A percentile compares a stretch with the other conserved stretches of the same genome.
Conservation (phyloP, 2,329 filamentous ascomycete species). For the Fonsecaea multimorphosa region DNA sequence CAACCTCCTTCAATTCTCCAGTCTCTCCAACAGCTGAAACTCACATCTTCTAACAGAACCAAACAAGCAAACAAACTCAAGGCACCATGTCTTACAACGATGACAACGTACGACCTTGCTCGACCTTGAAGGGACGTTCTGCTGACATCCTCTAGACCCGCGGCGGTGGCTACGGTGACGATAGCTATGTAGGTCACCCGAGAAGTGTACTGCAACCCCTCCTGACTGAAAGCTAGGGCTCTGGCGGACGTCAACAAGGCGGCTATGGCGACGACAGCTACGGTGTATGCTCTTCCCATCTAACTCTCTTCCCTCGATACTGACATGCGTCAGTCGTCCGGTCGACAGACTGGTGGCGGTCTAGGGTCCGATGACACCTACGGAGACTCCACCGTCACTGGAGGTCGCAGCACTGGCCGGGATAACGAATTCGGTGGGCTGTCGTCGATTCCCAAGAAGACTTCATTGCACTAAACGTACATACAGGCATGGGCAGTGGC, state of each 20-base stretch:
- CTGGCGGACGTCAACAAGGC: conserved; percentile 22
- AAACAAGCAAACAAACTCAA: conserved; percentile 1
- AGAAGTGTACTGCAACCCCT: neutral
- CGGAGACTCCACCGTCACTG: conserved; percentile 23
- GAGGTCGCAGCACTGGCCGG: conserved; percentile 16
- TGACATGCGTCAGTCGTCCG: conserved; percentile 1
- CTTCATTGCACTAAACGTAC: neutral
- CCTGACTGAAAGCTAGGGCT: conserved; percentile 18
- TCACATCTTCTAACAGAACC: neutral
- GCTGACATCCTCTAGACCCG: conserved; percentile 25
- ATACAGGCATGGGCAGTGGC: conserved; percentile 12
- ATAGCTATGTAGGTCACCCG: conserved; percentile 27
- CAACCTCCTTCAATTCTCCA: neutral
- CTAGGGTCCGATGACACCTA: conserved; percentile 35
- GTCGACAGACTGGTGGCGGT: conserved; percentile 31
- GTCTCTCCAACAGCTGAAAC: neutral
- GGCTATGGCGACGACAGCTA: conserved; percentile 33
- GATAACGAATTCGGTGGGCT: conserved; percentile 12
- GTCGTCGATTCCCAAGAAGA: neutral
- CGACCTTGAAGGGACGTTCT: neutral
- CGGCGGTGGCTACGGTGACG: conserved; percentile 38
- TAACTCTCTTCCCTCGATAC: neutral
- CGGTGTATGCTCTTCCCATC: conserved; percentile 17
- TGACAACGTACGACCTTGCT: conserved; percentile 29
- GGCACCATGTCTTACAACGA: conserved; percentile 37